Evolutionary conservation across 345 rosid species (phyloP).

Genomic region (Erucastrum elatum): DNA sequence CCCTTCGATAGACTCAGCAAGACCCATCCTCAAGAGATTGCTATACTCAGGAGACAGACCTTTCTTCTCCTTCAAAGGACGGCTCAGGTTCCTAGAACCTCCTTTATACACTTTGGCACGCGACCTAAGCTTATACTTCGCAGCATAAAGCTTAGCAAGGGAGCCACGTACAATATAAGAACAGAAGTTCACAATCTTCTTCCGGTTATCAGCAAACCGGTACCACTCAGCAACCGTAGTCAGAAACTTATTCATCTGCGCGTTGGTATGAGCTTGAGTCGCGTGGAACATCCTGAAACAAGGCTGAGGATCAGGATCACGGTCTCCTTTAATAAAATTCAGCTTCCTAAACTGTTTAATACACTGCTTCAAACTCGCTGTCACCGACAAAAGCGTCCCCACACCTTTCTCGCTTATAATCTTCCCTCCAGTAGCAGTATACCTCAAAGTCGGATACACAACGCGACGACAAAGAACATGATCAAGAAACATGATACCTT

Average conservation of each 20-base stretch:
- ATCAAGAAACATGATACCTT: slow-evolving; percentile 98
- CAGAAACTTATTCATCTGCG: slow-evolving; percentile 93
- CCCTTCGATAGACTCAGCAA: slow-evolving; percentile 89
- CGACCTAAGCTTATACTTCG: slow-evolving; percentile 91
- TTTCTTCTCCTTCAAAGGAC: slow-evolving; percentile 88
- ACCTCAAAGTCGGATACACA: slow-evolving; percentile 92
- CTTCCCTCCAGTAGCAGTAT: slow-evolving; percentile 96
- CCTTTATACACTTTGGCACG: slow-evolving; percentile 89
- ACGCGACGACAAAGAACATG: slow-evolving; percentile 95
- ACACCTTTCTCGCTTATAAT: slow-evolving; percentile 97
- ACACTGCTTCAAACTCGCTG: slow-evolving; percentile 93
- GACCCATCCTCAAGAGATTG: slow-evolving; percentile 88
- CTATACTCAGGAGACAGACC: slow-evolving; percentile 88
- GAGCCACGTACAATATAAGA: slow-evolving; percentile 87
- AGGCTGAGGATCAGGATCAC: slow-evolving; percentile 99
- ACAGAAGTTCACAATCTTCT: slow-evolving; percentile 88
- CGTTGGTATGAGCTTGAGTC: slow-evolving; percentile 93
- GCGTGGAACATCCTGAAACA: slow-evolving; percentile 99
- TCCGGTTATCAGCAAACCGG: slow-evolving; percentile 86
- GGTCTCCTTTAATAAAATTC: slow-evolving; percentile 81
- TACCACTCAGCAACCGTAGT: slow-evolving; percentile 93
- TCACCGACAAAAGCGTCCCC: slow-evolving; percentile 90
- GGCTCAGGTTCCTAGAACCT: slow-evolving; percentile 68
- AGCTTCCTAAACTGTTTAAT: slow-evolving; percentile 90
- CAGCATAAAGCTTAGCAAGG: slow-evolving; percentile 95